phyloP scores from a whole-genome alignment of 2,329 filamentous ascomycete genomes.

The Thielaviopsis populi region DNA sequence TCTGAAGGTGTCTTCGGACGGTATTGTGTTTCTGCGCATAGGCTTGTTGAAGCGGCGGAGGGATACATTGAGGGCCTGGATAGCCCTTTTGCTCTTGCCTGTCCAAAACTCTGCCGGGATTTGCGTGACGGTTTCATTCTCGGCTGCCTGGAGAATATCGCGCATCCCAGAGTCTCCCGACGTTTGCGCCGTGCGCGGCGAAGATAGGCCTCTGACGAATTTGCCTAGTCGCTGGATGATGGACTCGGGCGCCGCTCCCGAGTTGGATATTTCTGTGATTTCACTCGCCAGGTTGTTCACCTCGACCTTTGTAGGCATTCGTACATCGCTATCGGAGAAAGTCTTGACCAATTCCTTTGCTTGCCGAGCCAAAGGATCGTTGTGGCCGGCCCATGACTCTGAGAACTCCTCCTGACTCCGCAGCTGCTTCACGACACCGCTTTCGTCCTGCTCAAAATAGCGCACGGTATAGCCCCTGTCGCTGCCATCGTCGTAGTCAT shows the following conservation, averaged over 20 bases:
- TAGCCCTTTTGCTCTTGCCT: neutral
- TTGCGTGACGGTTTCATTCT: slow-evolving; percentile 11
- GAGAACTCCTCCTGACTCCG: slow-evolving; percentile 28
- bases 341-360: slow-evolving; percentile 11
- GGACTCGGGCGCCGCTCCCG: slow-evolving; percentile 8
- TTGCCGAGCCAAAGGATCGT: slow-evolving; percentile 18
- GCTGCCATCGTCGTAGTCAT: slow-evolving; percentile 11
- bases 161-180: neutral
- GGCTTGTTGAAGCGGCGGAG: slow-evolving; percentile 16
- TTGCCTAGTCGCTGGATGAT: slow-evolving; percentile 14
- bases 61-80: slow-evolving; percentile 12
- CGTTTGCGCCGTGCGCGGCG: slow-evolving; percentile 8
- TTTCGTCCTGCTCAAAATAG: slow-evolving; percentile 31
- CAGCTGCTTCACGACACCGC: slow-evolving; percentile 25
- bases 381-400: slow-evolving; percentile 25
- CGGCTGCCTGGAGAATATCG: slow-evolving; percentile 13
- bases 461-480: slow-evolving; percentile 15
- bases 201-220: slow-evolving; percentile 14
- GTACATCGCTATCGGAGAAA: slow-evolving; percentile 14
- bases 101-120: slow-evolving; percentile 6
- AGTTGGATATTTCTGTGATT: slow-evolving; percentile 9
- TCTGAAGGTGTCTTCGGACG: slow-evolving; percentile 25
- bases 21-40: slow-evolving; percentile 7
- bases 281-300: slow-evolving; percentile 20
- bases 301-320: slow-evolving; percentile 19